These are phyloP conservation scores for Ceratocystis variospora DNA, from an alignment of 2,329 filamentous ascomycete species.

Conservation along the genomic window DNA sequence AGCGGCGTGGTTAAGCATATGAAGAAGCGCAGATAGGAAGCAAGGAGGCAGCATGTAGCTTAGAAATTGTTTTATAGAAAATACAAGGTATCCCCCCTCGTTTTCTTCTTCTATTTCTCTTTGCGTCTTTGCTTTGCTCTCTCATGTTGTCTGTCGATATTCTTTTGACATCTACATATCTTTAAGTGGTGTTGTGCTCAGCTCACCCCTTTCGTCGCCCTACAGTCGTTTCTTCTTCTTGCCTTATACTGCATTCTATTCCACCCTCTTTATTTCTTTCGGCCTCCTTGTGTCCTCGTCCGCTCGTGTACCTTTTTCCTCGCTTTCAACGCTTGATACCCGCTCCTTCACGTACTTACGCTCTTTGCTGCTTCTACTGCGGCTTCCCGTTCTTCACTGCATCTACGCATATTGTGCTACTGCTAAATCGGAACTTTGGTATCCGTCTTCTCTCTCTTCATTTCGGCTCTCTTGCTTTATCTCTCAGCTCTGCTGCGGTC, in stretches of 20 bases:
- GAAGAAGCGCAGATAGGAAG: background rate
- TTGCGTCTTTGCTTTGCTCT: background rate
- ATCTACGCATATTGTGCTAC: background rate
- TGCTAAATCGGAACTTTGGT: slow-evolving; percentile 3
- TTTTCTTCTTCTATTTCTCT: background rate
- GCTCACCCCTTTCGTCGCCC: slow-evolving; percentile 15
- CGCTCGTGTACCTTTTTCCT: slow-evolving; percentile 16
- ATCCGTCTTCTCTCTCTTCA: slow-evolving; percentile 1
- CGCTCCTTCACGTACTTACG: slow-evolving; percentile 19
- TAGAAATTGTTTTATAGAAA: background rate
- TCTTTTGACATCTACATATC: background rate
- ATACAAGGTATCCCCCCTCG: background rate
- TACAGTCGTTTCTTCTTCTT: background rate
- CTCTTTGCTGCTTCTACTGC: background rate
- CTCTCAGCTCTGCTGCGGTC: background rate
- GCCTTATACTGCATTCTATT: background rate
- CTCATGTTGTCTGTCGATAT: slow-evolving; percentile 12
- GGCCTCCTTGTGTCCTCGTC: background rate
- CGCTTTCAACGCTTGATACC: slow-evolving; percentile 11
- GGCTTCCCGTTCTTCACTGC: background rate
- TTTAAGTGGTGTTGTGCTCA: background rate
- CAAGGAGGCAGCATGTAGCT: background rate
- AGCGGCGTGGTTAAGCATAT: background rate
- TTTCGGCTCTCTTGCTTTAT: background rate
- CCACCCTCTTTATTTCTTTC: background rate